Base-by-base conservation (phyloP, 495 filamentous ascomycete genomes). In the Penicillium verhagenii region DNA sequence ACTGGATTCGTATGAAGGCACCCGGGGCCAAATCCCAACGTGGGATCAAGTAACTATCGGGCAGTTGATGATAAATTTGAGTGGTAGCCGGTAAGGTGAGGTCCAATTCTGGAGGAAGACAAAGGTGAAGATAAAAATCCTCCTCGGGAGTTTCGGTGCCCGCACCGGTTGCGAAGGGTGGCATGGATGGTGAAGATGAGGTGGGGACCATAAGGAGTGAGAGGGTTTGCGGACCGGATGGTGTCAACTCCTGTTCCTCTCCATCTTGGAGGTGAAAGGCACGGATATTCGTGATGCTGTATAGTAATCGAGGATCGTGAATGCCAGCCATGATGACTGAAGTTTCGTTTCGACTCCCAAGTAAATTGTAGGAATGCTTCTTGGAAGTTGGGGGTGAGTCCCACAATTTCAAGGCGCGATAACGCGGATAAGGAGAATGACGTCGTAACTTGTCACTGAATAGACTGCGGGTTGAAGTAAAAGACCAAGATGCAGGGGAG, bases 121-220 rank as follows among this genome's bases (percentile, higher is more conserved):
- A 87, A 31, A 97, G 82, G 65, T 97, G 92, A 1, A 97, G 85
- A 67, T 96, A 97, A 75, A 96, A 97, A 72, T 97, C 92, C 66
- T 96, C 89, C 63, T 96, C 90, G 1, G 85, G 81, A 21, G 54
- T 56, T 33, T 66, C 59, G 20, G 60, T 42, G 21, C 51, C 53
- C 3, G 61, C 51, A 7, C 57, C 54, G 18, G 77, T 76, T 35
- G 77, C 77, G 54, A 79, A 78, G 48, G 83, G 77, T 16, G 79
- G 72, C 51, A 86, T 86, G 53, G 88, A 79, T 51, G 87, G 86
- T 14, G 85, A 78, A 16, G 89, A 86, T 18, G 82, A 84, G 1
- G 91, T 96, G 14, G 92, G 92, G 23, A 97, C 92, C 92, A 97
- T 97, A 58, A 97, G 71, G 52, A 97, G 76, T 6, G 91, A 96